phyloP scores from a whole-genome alignment of 169 alveolate genomes.

The Amoebophrya sp. region DNA sequence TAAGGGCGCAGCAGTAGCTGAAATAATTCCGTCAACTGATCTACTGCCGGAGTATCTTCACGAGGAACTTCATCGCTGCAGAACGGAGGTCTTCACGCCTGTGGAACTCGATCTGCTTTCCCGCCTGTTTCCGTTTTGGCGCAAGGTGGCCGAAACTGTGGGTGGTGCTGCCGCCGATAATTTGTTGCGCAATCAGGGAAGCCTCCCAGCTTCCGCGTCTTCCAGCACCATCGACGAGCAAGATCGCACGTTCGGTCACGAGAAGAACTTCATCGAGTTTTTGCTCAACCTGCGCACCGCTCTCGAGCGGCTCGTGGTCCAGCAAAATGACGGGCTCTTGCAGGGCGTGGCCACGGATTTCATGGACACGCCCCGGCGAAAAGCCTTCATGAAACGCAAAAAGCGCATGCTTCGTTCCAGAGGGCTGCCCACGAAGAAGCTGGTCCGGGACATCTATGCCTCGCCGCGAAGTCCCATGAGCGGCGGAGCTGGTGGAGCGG shows the following conservation, averaged over 20 bases:
- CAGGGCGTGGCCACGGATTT: not conserved
- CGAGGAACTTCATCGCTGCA: too few species aligned
- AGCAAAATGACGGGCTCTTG: not conserved
- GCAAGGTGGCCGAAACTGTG: too few species aligned
- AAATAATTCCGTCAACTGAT: too few species aligned
- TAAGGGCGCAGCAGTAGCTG: not conserved
- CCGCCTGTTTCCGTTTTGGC: not conserved
- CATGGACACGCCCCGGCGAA: not conserved
- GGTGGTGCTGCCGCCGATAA: too few species aligned
- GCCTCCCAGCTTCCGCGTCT: too few species aligned
- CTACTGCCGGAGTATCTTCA: too few species aligned
- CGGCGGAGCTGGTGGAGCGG: too few species aligned
- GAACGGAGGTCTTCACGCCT: not conserved
- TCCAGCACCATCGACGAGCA: too few species aligned
- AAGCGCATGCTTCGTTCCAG: not conserved
- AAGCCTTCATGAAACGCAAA: not conserved
- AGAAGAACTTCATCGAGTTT: not conserved
- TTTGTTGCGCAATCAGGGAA: too few species aligned
- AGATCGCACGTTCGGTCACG: not conserved
- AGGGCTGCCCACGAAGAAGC: not conserved
- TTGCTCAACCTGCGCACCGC: not conserved
- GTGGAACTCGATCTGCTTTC: not conserved
- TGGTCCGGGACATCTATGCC: not conserved
- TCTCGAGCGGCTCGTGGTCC: not conserved
- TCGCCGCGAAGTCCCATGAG: too few species aligned